Evolutionary conservation across 2,329 filamentous ascomycete species (phyloP).

Genomic region (Lasiodiplodia theobromae): DNA sequence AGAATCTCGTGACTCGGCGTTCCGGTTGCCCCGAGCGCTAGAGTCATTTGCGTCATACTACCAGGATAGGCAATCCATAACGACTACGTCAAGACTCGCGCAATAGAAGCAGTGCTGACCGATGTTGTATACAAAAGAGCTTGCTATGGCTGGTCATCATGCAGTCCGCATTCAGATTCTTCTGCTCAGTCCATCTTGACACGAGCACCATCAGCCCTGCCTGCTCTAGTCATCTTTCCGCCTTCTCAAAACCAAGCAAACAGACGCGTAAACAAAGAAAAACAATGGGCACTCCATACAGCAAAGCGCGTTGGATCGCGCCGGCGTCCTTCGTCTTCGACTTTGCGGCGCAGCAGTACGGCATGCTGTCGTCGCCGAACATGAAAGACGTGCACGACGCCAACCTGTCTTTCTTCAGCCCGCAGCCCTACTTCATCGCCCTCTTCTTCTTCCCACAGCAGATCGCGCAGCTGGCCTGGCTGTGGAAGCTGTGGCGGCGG

Average conservation of each 20-base stretch:
- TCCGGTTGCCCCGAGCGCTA: constrained; percentile 3
- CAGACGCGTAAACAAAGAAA: constrained; percentile 18
- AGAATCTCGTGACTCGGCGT: constrained; percentile 10
- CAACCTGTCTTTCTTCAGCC: constrained; percentile 66
- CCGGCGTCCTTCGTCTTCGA: constrained; percentile 63
- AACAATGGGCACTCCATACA: constrained; percentile 61
- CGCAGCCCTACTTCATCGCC: constrained; percentile 65
- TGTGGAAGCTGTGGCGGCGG: constrained; percentile 63
- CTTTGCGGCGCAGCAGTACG: constrained; percentile 67
- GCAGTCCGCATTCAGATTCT: neutral
- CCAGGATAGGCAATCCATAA: neutral
- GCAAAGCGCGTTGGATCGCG: constrained; percentile 62
- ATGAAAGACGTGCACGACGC: constrained; percentile 67
- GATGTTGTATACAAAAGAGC: neutral
- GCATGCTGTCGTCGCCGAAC: constrained; percentile 62
- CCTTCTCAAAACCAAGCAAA: neutral
- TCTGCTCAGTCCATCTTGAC: neutral
- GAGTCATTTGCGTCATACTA: constrained; percentile 21
- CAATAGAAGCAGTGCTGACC: neutral
- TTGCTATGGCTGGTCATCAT: neutral
- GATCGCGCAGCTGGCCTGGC: constrained; percentile 64
- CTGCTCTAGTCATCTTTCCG: neutral
- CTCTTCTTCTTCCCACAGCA: constrained; percentile 69
- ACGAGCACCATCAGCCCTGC: too few relatives aligned
- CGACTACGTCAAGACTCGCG: constrained; percentile 19